A percentile compares a stretch with the other conserved stretches of the same genome.
These are phyloP conservation scores for Kazachstania africana DNA, from an alignment of 805 yeast species.

Conservation along the genomic window DNA sequence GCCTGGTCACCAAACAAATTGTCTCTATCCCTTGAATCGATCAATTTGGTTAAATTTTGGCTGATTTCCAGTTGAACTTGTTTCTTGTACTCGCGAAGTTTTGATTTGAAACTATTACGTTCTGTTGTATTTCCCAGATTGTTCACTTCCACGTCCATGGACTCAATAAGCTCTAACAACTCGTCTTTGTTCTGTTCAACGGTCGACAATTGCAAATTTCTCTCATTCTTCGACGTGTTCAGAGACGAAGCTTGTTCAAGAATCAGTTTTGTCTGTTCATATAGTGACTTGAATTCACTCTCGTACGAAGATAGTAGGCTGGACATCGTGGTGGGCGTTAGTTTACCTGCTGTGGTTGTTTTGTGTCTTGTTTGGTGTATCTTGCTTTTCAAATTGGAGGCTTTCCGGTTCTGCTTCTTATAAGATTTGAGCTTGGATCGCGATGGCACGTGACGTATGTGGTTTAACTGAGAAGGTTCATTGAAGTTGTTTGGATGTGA, in stretches of 20 bases:
- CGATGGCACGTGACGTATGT: no score
- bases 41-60: conserved; percentile 38
- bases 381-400: no score
- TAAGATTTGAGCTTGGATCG: no score
- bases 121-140: conserved; percentile 31
- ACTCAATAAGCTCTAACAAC: conserved; percentile 57
- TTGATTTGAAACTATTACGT: conserved; percentile 62
- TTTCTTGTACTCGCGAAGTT: conserved; percentile 57
- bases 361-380: no score
- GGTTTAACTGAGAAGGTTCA: no score
- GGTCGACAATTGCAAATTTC: conserved; percentile 16
- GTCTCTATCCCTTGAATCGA: conserved; percentile 62
- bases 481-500: no score
- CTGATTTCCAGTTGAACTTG: conserved; percentile 49
- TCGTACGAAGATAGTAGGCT: conserved; percentile 26
- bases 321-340: no score
- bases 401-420: no score
- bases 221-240: conserved; percentile 13
- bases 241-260: conserved; percentile 9
- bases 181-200: conserved; percentile 25
- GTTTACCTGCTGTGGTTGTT: no score
- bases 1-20: conserved; percentile 53
- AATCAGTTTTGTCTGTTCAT: conserved; percentile 17
- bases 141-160: conserved; percentile 83
- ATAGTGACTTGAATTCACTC: conserved; percentile 26